Base-by-base conservation (phyloP, 2,329 filamentous ascomycete species). In the Hypoxylon sp. region DNA sequence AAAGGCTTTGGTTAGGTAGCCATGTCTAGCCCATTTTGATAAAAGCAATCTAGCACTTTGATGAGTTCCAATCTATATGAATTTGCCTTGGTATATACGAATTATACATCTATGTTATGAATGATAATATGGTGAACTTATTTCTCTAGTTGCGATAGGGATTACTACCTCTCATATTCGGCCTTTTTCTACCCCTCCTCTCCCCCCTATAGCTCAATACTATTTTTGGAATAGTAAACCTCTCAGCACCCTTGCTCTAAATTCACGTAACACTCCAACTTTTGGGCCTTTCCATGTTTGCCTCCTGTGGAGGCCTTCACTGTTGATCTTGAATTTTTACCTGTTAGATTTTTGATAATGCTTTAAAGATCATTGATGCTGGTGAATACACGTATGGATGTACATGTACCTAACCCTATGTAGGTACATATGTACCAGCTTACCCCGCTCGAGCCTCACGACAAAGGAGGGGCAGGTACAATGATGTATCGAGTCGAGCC, bases 401-500 rank as follows among this genome's bases (percentile, higher is more conserved):
- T n/a, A n/a, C n/a, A n/a, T n/a, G n/a, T n/a, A n/a, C n/a, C n/a
- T n/a, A n/a, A n/a, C n/a, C n/a, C n/a, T n/a, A n/a, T n/a, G n/a
- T n/a, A n/a, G n/a, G n/a, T n/a, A n/a, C n/a, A n/a, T n/a, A n/a
- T n/a, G n/a, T n/a, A n/a, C n/a, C n/a, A n/a, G n/a, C n/a, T n/a
- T 49, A 54, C 51, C 51, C 46, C 45, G 44, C 50, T 40, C 19
- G 27, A 5, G 30, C 27, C 32, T 25, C 44, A 8, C 41, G 29
- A 37, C 44, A 45, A 54, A 36, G 45, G 40, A 49, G 51, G 51
- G 50, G 50, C 42, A 42, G 36, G 47, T 16, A 20, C 19, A 43
- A n/a, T n/a, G n/a, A n/a, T n/a, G n/a, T n/a, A n/a, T n/a, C n/a
- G n/a, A n/a, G n/a, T n/a, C n/a, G n/a, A 32, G 25, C 23, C 11